Base-by-base conservation (phyloP, 306 rosid species). In the Begonia loranthoides region DNA sequence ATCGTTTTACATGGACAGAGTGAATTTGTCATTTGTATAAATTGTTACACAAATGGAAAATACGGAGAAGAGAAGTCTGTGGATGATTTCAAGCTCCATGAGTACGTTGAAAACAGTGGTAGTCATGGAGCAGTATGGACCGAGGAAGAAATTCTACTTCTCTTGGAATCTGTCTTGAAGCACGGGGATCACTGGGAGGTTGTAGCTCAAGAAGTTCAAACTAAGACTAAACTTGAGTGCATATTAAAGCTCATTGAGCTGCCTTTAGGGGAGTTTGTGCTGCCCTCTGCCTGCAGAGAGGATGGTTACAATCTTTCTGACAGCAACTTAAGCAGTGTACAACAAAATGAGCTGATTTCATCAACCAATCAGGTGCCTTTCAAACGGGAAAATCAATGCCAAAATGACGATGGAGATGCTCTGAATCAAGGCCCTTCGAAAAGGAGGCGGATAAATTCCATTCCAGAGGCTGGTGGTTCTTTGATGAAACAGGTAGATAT, bases 131-230 rank as follows among this genome's bases (percentile, higher is more conserved):
- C 75, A 60, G 66, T 59, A 55, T 90, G 99, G 99, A 90, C 86
- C 3, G 99, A 90, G 64, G 79, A 79, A 19, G 99, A 90, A 69
- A 90, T 76, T 39, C 74, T 90, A 14, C 78, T 82, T 62, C 95
- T 90, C 58, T 76, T 90, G 66, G 95, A 90, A 70, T 90, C 95
- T 65, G 92, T 86, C 60, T 57, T 72, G 80, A 90, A 82, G 76
- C 77, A 90, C 58, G 99, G 99, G 61, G 95, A 90, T 71, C 84
- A 80, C 64, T 90, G 99, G 99, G 99, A 82, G 9, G 84, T 83
- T 53, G 92, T 90, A 63, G 86, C 82, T 64, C 84, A 76, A 52
- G 78, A 67, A 65, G 79, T 86, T 63, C 75, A 77, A 53, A 82
- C 92, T 62, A 90, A 78, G 73, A 76, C 72, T 46, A 86, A 86